phyloP scores from a whole-genome alignment of 1,284 basidiomycete genomes.

The Clitocybe nebularis region DNA sequence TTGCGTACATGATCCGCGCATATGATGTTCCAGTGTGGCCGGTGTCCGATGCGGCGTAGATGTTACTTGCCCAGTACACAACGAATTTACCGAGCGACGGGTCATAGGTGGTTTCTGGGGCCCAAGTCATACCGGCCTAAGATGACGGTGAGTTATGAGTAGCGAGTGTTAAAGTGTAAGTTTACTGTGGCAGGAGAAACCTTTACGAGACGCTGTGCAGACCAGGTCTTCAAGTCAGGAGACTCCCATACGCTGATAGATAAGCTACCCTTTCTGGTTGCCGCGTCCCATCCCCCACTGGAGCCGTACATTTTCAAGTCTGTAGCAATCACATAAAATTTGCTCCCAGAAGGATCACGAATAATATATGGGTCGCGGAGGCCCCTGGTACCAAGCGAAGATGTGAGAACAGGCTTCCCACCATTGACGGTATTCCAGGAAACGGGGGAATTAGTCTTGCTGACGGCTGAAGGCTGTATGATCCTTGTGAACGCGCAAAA shows the following conservation, averaged over 20 bases:
- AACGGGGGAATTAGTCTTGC: constrained; percentile 16
- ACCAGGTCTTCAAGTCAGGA: constrained; percentile 15
- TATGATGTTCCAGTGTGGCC: constrained; percentile 14
- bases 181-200: constrained; percentile 14
- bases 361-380: constrained; percentile 18
- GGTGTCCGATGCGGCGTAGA: constrained; percentile 12
- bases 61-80: constrained; percentile 17
- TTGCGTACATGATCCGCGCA: constrained; percentile 13
- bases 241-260: constrained; percentile 17
- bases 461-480: constrained; percentile 11
- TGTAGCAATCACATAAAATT: constrained; percentile 18
- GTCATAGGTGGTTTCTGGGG: constrained; percentile 17
- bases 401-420: constrained; percentile 12
- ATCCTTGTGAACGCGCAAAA: no score
- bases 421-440: constrained; percentile 16
- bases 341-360: constrained; percentile 12
- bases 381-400: constrained; percentile 16
- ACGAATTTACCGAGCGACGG: constrained; percentile 9
- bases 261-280: constrained; percentile 10
- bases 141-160: not conserved
- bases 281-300: constrained; percentile 11
- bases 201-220: constrained; percentile 12
- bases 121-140: constrained; percentile 19
- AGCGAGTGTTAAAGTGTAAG: not conserved
- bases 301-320: constrained; percentile 16